Evolutionary conservation across 2,329 filamentous ascomycete species (phyloP).

Genomic region (Rhexocercosporidium sp.): DNA sequence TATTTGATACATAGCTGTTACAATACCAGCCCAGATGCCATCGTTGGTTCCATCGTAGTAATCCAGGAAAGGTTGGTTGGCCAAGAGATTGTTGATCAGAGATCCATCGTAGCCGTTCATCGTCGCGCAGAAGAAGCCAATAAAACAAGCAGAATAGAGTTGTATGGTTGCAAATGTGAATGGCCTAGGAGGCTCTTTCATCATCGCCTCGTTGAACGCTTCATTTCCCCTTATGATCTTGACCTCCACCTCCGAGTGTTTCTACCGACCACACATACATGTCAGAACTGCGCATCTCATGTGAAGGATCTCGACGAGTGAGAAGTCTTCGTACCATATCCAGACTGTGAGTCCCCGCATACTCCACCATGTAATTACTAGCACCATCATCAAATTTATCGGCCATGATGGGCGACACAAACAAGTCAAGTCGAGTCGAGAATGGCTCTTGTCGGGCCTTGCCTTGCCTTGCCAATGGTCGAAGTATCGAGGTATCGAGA

Average conservation of each 20-base stretch:
- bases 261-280: slow-evolving; percentile 25
- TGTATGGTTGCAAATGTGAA: slow-evolving; percentile 48
- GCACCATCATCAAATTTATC: slow-evolving; percentile 22
- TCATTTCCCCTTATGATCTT: slow-evolving; percentile 57
- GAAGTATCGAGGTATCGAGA: slow-evolving; percentile 14
- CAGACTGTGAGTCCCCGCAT: slow-evolving; percentile 14
- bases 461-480: slow-evolving; percentile 16
- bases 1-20: slow-evolving; percentile 58
- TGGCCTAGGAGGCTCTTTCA: slow-evolving; percentile 55
- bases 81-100: slow-evolving; percentile 54
- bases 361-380: slow-evolving; percentile 24
- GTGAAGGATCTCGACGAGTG: neutral
- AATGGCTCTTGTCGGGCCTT: slow-evolving; percentile 19
- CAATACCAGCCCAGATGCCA: slow-evolving; percentile 55
- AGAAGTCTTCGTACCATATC: slow-evolving; percentile 26
- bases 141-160: slow-evolving; percentile 51
- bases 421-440: slow-evolving; percentile 1
- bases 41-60: slow-evolving; percentile 49
- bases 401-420: slow-evolving; percentile 19
- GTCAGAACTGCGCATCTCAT: neutral
- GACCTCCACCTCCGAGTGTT: slow-evolving; percentile 40
- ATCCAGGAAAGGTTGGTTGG: slow-evolving; percentile 48
- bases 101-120: slow-evolving; percentile 60
- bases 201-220: slow-evolving; percentile 59
- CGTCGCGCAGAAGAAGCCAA: slow-evolving; percentile 56